Base-by-base conservation (phyloP, 2,329 filamentous ascomycete genomes). In the Botryotinia calthae region DNA sequence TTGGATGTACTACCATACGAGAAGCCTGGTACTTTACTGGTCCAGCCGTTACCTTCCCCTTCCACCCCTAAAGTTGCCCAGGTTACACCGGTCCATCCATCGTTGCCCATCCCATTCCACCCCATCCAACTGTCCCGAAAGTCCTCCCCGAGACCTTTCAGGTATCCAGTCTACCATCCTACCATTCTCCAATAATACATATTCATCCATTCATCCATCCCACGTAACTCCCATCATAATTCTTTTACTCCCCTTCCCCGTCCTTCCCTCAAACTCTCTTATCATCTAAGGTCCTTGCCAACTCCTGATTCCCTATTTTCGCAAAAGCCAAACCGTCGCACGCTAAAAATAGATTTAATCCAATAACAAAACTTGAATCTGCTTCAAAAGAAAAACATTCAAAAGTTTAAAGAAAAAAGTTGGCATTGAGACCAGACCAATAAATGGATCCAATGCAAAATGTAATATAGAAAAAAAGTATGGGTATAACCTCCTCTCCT, bases 401-500 rank as follows among this genome's bases (percentile, higher is more conserved):
- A 42, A 67, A 56, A 42, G 42, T 63, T 4, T 1, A 28, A 67
- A 40, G n/a, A 62, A 69, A 58, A 70, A 61, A 44, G 6, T 44
- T 34, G 44, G 56, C 28, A 63, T 46, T 28, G 34, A 46, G 37
- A 46, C 28, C 44, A 31, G 28, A 22, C 34, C 40, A 34, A 70
- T n/a, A 25, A 48, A 46, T 48, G 54, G 20, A 31, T 63, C 40
- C 54, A 63, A 70, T 48, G 31, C 58, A 31, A 54, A 71, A 71
- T 51, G 28, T 34, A 31, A 65, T 54, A 31, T 64, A 51, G 59
- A 44, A 71, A 71, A 63, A 63, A 64, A 64, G 58, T 46, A 42
- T 34, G 61, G 59, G 44, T 65, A 63, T 51, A 71, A 69, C 40
- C 54, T 61, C 54, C 66, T 61, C 37, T 61, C 51, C 40, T 69